Conservation (phyloP, 768 basidiomycete genomes). For the Xanthoconium stramineum region DNA sequence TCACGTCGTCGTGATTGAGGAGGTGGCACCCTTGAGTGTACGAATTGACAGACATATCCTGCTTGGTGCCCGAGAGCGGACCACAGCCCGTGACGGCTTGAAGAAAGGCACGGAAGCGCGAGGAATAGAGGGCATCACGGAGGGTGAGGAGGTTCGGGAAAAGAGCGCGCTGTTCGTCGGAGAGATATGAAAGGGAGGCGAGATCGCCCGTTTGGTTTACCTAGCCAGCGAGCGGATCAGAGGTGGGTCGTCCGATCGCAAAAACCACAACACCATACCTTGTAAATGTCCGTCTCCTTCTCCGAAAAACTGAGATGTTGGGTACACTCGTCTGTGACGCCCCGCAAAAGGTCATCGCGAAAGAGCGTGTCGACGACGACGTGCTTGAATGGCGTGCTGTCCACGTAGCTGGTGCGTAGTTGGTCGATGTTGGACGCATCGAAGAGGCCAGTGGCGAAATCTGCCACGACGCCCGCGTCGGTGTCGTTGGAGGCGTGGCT, state of each 20-base stretch:
- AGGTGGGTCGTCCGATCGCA: neutral
- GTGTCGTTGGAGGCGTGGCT: constrained; percentile 28
- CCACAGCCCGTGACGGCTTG: constrained; percentile 89
- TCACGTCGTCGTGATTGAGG: constrained; percentile 98
- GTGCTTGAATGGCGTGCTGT: constrained; percentile 76
- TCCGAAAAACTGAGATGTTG: constrained; percentile 77
- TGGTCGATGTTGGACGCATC: constrained; percentile 52
- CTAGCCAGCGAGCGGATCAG: constrained; percentile 39
- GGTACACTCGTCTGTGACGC: constrained; percentile 83
- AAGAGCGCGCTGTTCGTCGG: constrained; percentile 69
- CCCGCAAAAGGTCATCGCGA: constrained; percentile 73
- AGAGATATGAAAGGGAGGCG: constrained; percentile 86
- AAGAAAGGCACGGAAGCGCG: constrained; percentile 76
- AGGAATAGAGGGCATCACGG: constrained; percentile 89
- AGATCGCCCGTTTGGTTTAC: constrained; percentile 97
- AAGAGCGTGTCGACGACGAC: constrained; percentile 78
- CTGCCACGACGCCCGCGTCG: constrained; percentile 13
- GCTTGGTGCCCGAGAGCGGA: constrained; percentile 84
- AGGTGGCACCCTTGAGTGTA: constrained; percentile 92
- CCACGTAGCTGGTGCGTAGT: constrained; percentile 53
- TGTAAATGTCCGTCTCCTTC: constrained; percentile 99
- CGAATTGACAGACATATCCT: constrained; percentile 93
- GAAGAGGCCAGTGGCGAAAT: constrained; percentile 46
- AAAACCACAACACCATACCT: constrained; percentile 46
- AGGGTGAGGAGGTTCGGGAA: constrained; percentile 79